Evolutionary conservation across 768 basidiomycete species (phyloP).

Genomic region (Leucosporidium scottii): DNA sequence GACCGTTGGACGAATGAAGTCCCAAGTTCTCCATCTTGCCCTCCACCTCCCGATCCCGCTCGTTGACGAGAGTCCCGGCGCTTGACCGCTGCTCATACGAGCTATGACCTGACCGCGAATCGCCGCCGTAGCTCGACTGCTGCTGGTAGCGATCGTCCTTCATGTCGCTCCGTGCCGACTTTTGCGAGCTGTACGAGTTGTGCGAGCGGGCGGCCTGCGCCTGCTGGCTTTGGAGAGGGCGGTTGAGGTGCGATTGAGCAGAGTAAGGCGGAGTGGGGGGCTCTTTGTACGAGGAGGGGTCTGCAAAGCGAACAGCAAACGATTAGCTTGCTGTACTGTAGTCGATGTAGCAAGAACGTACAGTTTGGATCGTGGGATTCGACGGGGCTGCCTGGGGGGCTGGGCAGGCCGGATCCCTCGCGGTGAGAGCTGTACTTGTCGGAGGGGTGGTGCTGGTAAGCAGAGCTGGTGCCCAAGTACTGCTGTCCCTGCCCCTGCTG

Average conservation of each 20-base stretch:
- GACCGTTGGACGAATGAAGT: not conserved
- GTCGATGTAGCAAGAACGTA: not conserved
- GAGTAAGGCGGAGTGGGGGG: not conserved
- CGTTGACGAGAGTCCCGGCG: not conserved
- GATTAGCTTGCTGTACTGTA: not conserved
- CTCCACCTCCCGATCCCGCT: conserved; percentile 22
- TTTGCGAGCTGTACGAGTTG: conserved; percentile 7
- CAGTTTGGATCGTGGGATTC: conserved; percentile 2
- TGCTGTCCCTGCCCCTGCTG: conserved; percentile 7
- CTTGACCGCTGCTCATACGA: not conserved
- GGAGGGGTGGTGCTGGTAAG: not conserved
- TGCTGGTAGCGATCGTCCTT: not conserved
- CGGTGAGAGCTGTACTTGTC: conserved; percentile 9
- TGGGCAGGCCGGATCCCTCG: conserved; percentile 9
- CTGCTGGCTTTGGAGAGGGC: not conserved
- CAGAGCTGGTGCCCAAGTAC: not conserved
- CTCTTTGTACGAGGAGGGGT: too few relatives aligned
- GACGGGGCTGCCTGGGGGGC: conserved; percentile 31
- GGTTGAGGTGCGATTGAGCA: not conserved
- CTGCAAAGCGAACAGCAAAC: too few relatives aligned
- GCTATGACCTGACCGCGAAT: not conserved
- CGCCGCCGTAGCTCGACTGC: not conserved
- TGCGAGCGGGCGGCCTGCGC: not conserved
- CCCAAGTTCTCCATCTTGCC: conserved; percentile 28
- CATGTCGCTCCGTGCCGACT: not conserved